Evolutionary conservation across 305 asterid genomes (phyloP), one percentile per base, ranked within the genome.

Genomic region (Fraxinus albicans): DNA sequence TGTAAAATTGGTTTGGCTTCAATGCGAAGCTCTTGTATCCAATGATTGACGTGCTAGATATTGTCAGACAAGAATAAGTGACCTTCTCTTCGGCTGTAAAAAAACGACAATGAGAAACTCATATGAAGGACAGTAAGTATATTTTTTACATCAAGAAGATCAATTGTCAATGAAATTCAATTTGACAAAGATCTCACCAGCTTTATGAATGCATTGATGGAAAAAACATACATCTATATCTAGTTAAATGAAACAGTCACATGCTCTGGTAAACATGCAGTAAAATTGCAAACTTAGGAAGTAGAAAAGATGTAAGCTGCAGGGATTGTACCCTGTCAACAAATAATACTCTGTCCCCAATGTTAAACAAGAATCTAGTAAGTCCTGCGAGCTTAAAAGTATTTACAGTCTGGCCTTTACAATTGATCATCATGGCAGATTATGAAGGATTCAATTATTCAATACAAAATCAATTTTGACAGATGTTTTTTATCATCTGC

Each of bases 71-170:
- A 80, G 79, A 33, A 67, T 17, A 55, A 84, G 38, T 4, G 84
- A 76, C 84, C 81, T 90, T 74, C 85, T 85, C 86, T 90, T 86
- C 10, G 87, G 89, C 93, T 89, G 86, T 85, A 76, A 80, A 21
- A 81, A 53, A 58, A 33, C 6, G 76, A 72, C 36, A 31, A 29
- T 1, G 35, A 31, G 1, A 29, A 33, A 13, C 40, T 67, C 21
- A 13, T 10, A 31, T 31, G 35, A 70, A 17, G 67, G 27, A 55
- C 42, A 17, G 25, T 72, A 31, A 69, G 38, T 29, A 8, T 19
- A 3, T 53, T 78, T 55, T 55, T 55, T 70, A 38, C 25, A n/a
- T 35, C 4, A 77, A 70, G 27, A 31, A 55, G 65, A 55, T 55
- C 65, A 8, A 9, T 10, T 5, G 35, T 25, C 38, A 13, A 9